Percentiles rank a stretch among this genome's conserved stretches.
Conservation (phyloP, 225 moss, liverwort and hornwort genomes). For the Physcomitrellopsis africana region DNA sequence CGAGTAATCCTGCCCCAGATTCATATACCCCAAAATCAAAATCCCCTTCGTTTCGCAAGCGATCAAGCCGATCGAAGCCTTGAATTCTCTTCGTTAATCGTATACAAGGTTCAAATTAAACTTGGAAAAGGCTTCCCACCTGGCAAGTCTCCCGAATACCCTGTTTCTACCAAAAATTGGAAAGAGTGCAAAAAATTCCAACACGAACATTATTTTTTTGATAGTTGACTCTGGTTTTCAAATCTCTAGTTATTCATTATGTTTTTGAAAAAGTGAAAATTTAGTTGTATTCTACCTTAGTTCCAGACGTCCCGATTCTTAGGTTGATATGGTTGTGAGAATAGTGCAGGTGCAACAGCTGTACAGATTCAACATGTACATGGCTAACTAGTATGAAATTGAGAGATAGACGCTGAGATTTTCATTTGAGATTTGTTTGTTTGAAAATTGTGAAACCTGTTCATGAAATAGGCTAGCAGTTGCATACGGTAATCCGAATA, state of each 20-base stretch:
- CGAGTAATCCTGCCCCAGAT: slow-evolving; percentile 17
- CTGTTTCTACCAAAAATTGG: slow-evolving; percentile 18
- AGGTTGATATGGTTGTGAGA: slow-evolving; percentile 21
- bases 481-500: no score
- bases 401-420: neutral
- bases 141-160: slow-evolving; percentile 14
- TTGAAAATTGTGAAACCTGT: no score
- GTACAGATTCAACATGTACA: neutral
- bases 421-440: no score
- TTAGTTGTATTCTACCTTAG: slow-evolving; percentile 24
- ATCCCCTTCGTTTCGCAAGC: slow-evolving; percentile 38
- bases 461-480: no score
- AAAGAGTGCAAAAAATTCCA: slow-evolving; percentile 27
- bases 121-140: neutral
- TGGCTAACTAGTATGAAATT: slow-evolving; percentile 8
- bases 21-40: slow-evolving; percentile 9
- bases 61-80: slow-evolving; percentile 34
- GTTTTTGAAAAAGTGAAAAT: slow-evolving; percentile 8
- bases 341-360: neutral
- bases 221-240: no score
- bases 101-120: slow-evolving; percentile 43
- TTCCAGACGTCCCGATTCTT: neutral
- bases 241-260: neutral
- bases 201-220: no score
- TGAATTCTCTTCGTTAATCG: slow-evolving; percentile 21